Evolutionary conservation across 225 moss, liverwort and hornwort species (phyloP).

Genomic region (Rhytidiadelphus loreus): DNA sequence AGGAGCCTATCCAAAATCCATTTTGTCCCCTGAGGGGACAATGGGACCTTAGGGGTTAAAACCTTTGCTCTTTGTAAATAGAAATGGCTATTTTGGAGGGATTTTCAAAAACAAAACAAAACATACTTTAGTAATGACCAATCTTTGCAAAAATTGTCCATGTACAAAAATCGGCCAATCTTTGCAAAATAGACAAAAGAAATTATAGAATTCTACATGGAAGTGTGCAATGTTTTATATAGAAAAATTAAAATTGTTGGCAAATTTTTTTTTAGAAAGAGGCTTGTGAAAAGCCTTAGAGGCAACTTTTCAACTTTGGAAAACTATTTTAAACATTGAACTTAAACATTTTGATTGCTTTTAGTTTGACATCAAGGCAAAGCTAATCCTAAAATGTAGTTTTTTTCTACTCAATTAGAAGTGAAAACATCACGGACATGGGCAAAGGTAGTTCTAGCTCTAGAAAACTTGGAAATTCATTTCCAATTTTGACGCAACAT

Average conservation of each 20-base stretch:
- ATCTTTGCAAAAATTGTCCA: too few relatives aligned
- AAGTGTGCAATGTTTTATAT: not conserved
- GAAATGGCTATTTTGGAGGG: too few relatives aligned
- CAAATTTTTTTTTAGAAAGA: rapidly evolving
- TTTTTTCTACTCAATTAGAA: not conserved
- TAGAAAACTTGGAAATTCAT: not conserved
- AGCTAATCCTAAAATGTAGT: not conserved
- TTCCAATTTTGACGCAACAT: not conserved
- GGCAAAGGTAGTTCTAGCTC: rapidly evolving
- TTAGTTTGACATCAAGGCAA: not conserved
- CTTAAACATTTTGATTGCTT: not conserved
- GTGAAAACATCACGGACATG: not conserved
- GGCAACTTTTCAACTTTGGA: not conserved
- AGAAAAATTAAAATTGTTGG: not conserved
- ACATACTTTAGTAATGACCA: too few relatives aligned
- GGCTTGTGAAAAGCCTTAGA: not conserved
- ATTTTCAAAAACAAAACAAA: too few relatives aligned
- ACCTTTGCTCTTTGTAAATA: too few relatives aligned
- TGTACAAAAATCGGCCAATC: not conserved
- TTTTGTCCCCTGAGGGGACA: too few relatives aligned
- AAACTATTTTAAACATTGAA: not conserved
- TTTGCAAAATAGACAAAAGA: not conserved
- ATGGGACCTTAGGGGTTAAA: too few relatives aligned
- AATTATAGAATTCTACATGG: rapidly evolving
- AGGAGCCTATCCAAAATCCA: too few relatives aligned